Conservation (phyloP, 305 asterid genomes). For the Coffea humblotiana region DNA sequence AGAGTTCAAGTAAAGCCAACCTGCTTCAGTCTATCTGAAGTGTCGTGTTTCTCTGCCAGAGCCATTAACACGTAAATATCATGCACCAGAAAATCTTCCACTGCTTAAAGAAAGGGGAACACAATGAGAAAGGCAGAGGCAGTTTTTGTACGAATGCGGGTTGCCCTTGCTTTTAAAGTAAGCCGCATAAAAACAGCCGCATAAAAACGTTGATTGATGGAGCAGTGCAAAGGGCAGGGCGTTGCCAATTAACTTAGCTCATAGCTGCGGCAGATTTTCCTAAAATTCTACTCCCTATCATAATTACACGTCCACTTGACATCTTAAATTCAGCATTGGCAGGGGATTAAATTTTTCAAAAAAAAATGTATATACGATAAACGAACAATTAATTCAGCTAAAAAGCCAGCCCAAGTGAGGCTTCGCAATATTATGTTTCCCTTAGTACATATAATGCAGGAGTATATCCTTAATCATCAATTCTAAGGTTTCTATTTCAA, state of each 20-base stretch:
- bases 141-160: not conserved
- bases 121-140: not conserved
- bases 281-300: not conserved
- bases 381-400: not conserved
- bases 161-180: not conserved
- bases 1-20: conserved; percentile 29
- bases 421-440: too few species aligned
- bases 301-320: not conserved
- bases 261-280: too few species aligned
- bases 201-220: too few species aligned
- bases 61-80: conserved; percentile 54
- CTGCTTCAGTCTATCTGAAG: conserved; percentile 58
- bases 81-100: conserved; percentile 70
- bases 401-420: not conserved
- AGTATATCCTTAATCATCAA: too few species aligned
- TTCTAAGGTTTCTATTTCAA: too few species aligned
- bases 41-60: conserved; percentile 41
- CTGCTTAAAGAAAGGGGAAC: conserved; percentile 28
- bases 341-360: too few species aligned
- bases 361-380: too few species aligned
- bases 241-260: too few species aligned
- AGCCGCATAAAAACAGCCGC: too few species aligned
- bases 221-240: too few species aligned
- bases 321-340: not conserved
- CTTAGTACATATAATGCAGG: too few species aligned